phyloP scores from a whole-genome alignment of 2,329 filamentous ascomycete genomes.

The Fusarium musae region DNA sequence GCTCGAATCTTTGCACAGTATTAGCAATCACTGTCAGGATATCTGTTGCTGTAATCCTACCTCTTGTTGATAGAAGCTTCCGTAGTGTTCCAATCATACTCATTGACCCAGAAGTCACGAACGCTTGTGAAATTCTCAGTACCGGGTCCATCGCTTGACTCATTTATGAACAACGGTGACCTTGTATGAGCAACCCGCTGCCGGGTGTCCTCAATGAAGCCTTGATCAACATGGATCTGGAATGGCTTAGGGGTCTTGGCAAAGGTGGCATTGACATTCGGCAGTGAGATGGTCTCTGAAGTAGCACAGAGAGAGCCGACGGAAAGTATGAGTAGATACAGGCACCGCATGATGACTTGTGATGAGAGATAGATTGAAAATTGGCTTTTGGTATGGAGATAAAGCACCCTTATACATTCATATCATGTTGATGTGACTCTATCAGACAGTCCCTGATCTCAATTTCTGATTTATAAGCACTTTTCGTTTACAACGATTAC shows the following conservation, averaged over 20 bases:
- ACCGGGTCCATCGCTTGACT: background rate
- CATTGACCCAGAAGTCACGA: background rate
- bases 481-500: background rate
- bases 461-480: background rate
- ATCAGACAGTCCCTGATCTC: accelerated
- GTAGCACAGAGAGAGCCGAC: background rate
- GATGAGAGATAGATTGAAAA: accelerated
- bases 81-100: background rate
- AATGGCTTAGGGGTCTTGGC: background rate
- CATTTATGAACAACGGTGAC: background rate
- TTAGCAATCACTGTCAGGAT: accelerated
- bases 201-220: background rate
- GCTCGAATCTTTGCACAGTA: background rate
- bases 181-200: background rate
- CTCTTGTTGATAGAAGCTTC: background rate
- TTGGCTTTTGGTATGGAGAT: too few species aligned
- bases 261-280: background rate
- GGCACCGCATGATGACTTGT: background rate
- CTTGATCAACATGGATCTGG: background rate
- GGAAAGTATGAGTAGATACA: accelerated
- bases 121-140: background rate
- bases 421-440: background rate
- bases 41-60: accelerated
- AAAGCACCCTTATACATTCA: background rate
- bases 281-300: background rate